Evolutionary conservation across 371 early-diverging fungal species (phyloP), one percentile per base, ranked within the genome.

Genomic region (Smittium mucronatum): DNA sequence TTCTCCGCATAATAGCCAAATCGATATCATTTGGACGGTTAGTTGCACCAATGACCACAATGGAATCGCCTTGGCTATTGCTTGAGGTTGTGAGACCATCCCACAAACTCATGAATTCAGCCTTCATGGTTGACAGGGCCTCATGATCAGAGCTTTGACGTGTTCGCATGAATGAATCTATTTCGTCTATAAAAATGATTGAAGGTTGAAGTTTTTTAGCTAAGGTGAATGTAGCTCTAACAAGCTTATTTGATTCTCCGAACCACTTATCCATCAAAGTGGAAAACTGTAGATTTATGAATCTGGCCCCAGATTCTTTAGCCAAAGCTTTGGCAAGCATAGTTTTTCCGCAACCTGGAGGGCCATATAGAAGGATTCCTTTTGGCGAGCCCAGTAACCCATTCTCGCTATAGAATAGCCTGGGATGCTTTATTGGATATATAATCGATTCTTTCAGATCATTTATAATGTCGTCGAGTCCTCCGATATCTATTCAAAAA

Each of bases 11-110:
- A 73, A 98, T 93, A 34, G 98, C 98, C 30, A 89, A 84, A 76
- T 98, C 96, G 70, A 98, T 93, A 74, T 98, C 98, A 76, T 89
- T 88, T n/a, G 97, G 97, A 58, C 98, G 82, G 78, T 98, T 98
- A 1, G 98, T 97, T 0, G 98, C 98, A 36, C 95, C 95, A 68
- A 94, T 77, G 58, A 92, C 89, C 67, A 95, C 81, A 66, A 95
- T 88, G 11, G 47, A 47, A 21, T 47, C 21, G 21, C 5, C 11
- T 30, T 91, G 86, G 32, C 81, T 81, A 67, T 85, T 85, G 66
- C 88, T 88, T 26, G 86, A 87, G 0, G 95, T 88, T 0, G 89
- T 86, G 67, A 98, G 80, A 2, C 98, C 98, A 78, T 98, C 98
- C 98, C 98, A 98, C 72, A 95, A 81, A 73, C 84, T 91, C 95